Base-by-base conservation (phyloP, 2,329 filamentous ascomycete genomes). In the Penicillium sp. region DNA sequence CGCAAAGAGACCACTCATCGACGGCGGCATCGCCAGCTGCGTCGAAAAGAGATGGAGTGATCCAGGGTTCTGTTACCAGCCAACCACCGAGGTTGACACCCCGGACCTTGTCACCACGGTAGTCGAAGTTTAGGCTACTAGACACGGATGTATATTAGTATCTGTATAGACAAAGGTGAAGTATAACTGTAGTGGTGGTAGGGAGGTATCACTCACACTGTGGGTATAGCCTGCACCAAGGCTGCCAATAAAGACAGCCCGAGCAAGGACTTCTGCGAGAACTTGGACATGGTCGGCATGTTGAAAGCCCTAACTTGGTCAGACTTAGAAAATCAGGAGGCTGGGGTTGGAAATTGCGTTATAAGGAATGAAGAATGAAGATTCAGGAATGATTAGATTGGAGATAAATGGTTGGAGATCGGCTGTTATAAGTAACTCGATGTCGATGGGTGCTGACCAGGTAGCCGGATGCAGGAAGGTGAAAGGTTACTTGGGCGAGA, bases 51-150 rank as follows among this genome's bases (percentile, higher is more conserved):
- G 81, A 84, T 2, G 84, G 84, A 2, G 83, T 86, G 52, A 86
- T 86, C 83, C 83, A 85, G 16, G 84, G 84, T 71, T 87, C 84
- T 5, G 85, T 75, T 7, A 87, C 81, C 44, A 86, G 80, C 83
- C 84, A 86, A 32, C 85, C 85, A 51, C 85, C 84, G 5, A 87
- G 75, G 66, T 88, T 88, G 31, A 88, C 85, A 53, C 85, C 85
- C 13, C 84, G 81, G 40, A 87, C 80, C 65, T 84, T 85, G 20
- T 80, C 64, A 42, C 68, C 68, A 55, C 78, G 75, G 69, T 83
- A 86, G 63, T 81, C 70, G 62, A 85, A 86, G 34, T 66, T 61
- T 14, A 72, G 50, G 29, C 58, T 64, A 50, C 71, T 74, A 34
- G 31, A 49, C 5, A 31, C 2, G 18, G 34, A 8, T n/a, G 16